Conservation (phyloP, 768 basidiomycete species). For the Pleurotus eryngii region DNA sequence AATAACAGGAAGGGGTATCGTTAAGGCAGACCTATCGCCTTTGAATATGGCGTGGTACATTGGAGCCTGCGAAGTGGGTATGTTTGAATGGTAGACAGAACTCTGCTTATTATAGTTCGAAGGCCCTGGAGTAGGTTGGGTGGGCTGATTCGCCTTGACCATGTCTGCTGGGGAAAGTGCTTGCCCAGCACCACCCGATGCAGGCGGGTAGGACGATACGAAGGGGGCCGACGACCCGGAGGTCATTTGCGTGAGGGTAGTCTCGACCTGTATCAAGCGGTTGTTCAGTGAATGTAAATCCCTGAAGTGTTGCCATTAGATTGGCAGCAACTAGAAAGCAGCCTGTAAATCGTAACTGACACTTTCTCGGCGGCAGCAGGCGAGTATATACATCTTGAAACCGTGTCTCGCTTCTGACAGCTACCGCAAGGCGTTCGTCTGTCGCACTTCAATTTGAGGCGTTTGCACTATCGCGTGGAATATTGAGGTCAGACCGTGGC, state of each 20-base stretch:
- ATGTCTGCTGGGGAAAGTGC: neutral
- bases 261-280: constrained; percentile 69
- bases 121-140: neutral
- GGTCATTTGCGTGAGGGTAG: constrained; percentile 49
- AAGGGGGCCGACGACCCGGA: constrained; percentile 26
- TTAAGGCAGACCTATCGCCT: constrained; percentile 2
- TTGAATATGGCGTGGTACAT: constrained; percentile 1
- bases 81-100: neutral
- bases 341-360: constrained; percentile 34
- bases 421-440: constrained; percentile 72
- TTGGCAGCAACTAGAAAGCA: neutral
- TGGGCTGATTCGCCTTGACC: neutral
- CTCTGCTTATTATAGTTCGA: neutral
- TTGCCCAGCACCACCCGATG: neutral
- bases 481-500: too few species aligned
- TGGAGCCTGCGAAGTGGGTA: neutral
- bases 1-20: neutral
- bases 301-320: constrained; percentile 26
- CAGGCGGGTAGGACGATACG: neutral
- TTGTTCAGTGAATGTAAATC: constrained; percentile 85
- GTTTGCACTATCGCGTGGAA: constrained; percentile 61
- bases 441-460: constrained; percentile 84
- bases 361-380: constrained; percentile 86
- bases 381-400: constrained; percentile 70
- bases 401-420: constrained; percentile 77